These are phyloP conservation scores for Erythrobasidium hasegawianum DNA, from an alignment of 1,284 basidiomycete genomes.

Conservation along the genomic window DNA sequence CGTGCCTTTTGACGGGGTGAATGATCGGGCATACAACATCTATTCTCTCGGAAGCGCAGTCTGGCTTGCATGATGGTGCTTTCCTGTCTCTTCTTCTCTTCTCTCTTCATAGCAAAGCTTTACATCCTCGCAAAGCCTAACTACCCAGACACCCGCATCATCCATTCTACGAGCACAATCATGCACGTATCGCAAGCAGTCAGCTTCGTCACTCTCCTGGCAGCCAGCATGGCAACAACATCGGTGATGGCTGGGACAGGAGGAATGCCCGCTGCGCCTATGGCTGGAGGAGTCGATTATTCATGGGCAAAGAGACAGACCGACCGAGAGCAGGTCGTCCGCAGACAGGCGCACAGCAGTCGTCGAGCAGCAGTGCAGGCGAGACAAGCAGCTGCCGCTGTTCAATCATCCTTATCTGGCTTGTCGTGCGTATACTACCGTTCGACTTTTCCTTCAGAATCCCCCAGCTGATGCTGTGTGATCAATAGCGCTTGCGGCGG, in stretches of 20 bases:
- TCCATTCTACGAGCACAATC: neutral
- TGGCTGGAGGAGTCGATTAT: neutral
- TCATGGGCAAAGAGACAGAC: conserved; percentile 16
- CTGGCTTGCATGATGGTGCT: too few species aligned
- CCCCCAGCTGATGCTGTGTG: neutral
- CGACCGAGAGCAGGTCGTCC: conserved; percentile 30
- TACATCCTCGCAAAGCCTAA: neutral
- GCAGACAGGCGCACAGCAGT: conserved; percentile 22
- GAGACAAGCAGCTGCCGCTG: neutral
- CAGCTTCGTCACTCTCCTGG: conserved; percentile 9
- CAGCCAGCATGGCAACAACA: neutral
- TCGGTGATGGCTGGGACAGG: neutral
- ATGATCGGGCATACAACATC: too few species aligned
- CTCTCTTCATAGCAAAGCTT: neutral
- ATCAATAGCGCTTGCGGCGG: conserved; percentile 18
- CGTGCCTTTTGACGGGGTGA: too few species aligned
- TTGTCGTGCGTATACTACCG: neutral
- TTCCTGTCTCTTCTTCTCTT: neutral
- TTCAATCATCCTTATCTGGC: neutral
- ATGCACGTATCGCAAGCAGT: conserved; percentile 29
- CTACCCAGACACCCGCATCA: neutral
- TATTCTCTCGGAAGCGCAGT: too few species aligned
- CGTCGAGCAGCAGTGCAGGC: neutral
- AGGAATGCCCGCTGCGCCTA: neutral
- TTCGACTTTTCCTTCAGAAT: neutral